A percentile compares a stretch with the other conserved stretches of the same genome.
These are phyloP conservation scores for Lactarius quietus DNA, from an alignment of 768 basidiomycete genomes.

Conservation along the genomic window DNA sequence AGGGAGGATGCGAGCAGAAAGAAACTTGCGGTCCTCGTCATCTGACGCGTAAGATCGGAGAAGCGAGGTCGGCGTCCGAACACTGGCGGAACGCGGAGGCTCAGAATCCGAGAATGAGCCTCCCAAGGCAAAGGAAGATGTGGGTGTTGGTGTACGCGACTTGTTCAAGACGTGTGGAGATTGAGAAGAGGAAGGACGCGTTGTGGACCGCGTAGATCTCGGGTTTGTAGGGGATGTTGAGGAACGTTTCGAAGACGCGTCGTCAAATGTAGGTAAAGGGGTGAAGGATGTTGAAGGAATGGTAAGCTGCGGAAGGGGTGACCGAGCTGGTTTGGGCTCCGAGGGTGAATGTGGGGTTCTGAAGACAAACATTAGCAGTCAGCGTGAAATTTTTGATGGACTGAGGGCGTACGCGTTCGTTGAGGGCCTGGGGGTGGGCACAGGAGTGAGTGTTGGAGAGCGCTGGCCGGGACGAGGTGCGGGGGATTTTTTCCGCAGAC, in stretches of 20 bases:
- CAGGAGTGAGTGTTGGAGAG: neutral
- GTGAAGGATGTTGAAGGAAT: slow-evolving; percentile 14
- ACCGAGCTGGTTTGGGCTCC: neutral
- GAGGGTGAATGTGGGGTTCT: neutral
- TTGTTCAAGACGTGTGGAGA: slow-evolving; percentile 7
- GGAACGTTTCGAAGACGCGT: slow-evolving; percentile 19
- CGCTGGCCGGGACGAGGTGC: neutral
- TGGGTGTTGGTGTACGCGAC: slow-evolving; percentile 22
- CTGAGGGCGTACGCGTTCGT: slow-evolving; percentile 9
- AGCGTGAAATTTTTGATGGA: neutral
- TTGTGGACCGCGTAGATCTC: slow-evolving; percentile 9
- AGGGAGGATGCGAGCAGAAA: slow-evolving; percentile 19
- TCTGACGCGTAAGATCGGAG: slow-evolving; percentile 22
- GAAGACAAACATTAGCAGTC: neutral
- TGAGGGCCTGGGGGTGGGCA: slow-evolving; percentile 8
- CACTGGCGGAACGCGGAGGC: slow-evolving; percentile 7
- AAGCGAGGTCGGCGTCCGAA: slow-evolving; percentile 6
- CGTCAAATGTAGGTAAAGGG: slow-evolving; percentile 10
- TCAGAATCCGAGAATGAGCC: slow-evolving; percentile 23
- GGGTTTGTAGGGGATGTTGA: slow-evolving; percentile 17
- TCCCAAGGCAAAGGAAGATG: slow-evolving; percentile 13
- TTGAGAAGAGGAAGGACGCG: slow-evolving; percentile 12
- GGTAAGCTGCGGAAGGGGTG: slow-evolving; percentile 8
- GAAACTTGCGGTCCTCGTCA: slow-evolving; percentile 20
- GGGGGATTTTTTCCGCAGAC: slow-evolving; percentile 24